Evolutionary conservation across 2,329 filamentous ascomycete species (phyloP).

Genomic region (Pseudogymnoascus sp.): DNA sequence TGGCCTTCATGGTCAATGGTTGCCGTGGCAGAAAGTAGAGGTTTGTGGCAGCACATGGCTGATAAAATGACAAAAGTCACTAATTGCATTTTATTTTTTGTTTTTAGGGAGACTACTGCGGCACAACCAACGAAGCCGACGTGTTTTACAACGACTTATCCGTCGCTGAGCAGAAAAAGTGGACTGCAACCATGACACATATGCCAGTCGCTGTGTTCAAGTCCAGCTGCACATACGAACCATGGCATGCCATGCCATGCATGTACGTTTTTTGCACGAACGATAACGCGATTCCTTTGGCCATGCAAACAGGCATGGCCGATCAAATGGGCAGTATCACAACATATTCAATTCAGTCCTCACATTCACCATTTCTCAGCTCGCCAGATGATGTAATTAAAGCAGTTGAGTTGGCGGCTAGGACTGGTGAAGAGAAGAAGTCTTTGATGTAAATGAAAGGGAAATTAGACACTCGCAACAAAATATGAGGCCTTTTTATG

Average conservation of each 20-base stretch:
- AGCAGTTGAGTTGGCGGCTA: slow-evolving; percentile 14
- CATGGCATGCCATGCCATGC: slow-evolving; percentile 20
- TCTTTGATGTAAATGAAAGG: not conserved
- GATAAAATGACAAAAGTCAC: not conserved
- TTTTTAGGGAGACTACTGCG: slow-evolving; percentile 18
- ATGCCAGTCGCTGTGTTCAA: slow-evolving; percentile 16
- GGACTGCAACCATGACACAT: slow-evolving; percentile 14
- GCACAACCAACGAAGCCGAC: not conserved
- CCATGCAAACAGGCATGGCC: slow-evolving; percentile 19
- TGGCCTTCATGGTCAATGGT: slow-evolving; percentile 17
- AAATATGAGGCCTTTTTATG: not conserved
- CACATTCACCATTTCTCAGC: slow-evolving; percentile 22
- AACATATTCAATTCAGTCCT: slow-evolving; percentile 17
- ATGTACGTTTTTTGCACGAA: slow-evolving; percentile 21
- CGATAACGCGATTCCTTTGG: slow-evolving; percentile 18
- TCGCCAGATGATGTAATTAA: slow-evolving; percentile 19
- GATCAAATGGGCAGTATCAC: slow-evolving; percentile 16
- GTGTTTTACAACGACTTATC: slow-evolving; percentile 18
- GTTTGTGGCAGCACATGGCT: slow-evolving; percentile 11
- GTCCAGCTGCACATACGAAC: slow-evolving; percentile 20
- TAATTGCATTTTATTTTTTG: not conserved
- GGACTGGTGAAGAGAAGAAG: slow-evolving; percentile 12
- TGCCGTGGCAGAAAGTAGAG: slow-evolving; percentile 20
- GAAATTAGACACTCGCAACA: not conserved
- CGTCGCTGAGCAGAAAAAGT: slow-evolving; percentile 11